These are phyloP conservation scores for Chenopodium berlandieri DNA, from an alignment of 148 eudicot species.

Conservation along the genomic window DNA sequence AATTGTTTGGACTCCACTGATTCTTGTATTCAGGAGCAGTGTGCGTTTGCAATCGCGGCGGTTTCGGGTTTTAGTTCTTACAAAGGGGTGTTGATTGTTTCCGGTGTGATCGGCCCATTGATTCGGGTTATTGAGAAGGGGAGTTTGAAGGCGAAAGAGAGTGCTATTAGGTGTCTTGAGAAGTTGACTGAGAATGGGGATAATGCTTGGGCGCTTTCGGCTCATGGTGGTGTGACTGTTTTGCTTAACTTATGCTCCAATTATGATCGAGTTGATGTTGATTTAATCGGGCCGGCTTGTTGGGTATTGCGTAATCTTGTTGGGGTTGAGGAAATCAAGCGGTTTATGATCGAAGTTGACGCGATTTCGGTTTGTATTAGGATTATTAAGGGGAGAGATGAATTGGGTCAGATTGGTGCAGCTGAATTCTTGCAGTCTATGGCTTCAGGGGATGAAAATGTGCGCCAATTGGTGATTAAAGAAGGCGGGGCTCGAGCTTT, in stretches of 20 bases:
- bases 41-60: slow-evolving; percentile 34
- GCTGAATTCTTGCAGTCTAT: slow-evolving; percentile 58
- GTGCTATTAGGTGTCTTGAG: slow-evolving; percentile 46
- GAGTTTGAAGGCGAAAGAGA: slow-evolving; percentile 41
- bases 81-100: slow-evolving; percentile 38
- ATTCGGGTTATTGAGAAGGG: slow-evolving; percentile 66
- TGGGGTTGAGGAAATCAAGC: slow-evolving; percentile 78
- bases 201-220: slow-evolving; percentile 85
- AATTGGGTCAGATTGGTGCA: slow-evolving; percentile 43
- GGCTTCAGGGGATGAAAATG: slow-evolving; percentile 49
- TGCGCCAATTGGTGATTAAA: slow-evolving; percentile 37
- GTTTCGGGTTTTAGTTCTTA: slow-evolving; percentile 46
- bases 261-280: background rate
- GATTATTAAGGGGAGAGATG: slow-evolving; percentile 56
- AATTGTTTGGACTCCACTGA: slow-evolving; percentile 54
- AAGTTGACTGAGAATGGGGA: slow-evolving; percentile 72
- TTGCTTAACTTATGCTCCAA: slow-evolving; percentile 47
- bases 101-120: slow-evolving; percentile 59
- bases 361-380: slow-evolving; percentile 43
- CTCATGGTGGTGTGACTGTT: slow-evolving; percentile 78
- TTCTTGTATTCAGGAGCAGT: slow-evolving; percentile 50
- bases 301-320: slow-evolving; percentile 69
- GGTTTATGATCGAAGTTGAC: slow-evolving; percentile 74
- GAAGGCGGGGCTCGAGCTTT: slow-evolving; percentile 55
- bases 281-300: slow-evolving; percentile 52